Evolutionary conservation across 495 filamentous ascomycete genomes (phyloP), one percentile per base, ranked within the genome.

Genomic region (Penicillium turbatum): DNA sequence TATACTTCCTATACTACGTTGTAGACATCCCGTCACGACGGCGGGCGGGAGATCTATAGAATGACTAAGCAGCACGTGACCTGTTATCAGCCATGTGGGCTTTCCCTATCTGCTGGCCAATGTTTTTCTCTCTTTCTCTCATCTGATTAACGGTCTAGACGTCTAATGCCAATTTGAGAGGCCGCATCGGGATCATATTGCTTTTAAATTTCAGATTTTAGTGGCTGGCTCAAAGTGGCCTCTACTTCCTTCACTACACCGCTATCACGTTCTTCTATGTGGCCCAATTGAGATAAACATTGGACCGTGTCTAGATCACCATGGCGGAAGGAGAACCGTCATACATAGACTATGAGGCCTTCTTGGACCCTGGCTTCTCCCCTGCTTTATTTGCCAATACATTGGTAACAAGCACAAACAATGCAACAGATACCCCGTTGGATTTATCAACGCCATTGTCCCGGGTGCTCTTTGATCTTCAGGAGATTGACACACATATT

Each of bases 401-500:
- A 24, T 82, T 98, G 37, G 88, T 97, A 30, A 81, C 89, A 30
- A 79, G 82, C 40, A 97, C 93, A 50, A 97, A 96, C 76, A 93
- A 96, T 78, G 81, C 89, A 38, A 87, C 83, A 59, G 93, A 97
- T 70, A 87, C 86, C 4, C 86, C 90, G 29, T 78, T 97, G 63
- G 93, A 97, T 73, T 86, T 97, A 49, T 88, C 90, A 6, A 97
- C 93, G 31, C 93, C 93, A 3, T 81, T 97, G 32, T 96, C 92
- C 2, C 83, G 89, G 42, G 93, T 97, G 11, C 81, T 97, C 15
- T 99, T 99, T 70, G 93, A 99, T 71, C 82, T 95, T 13, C 93
- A 99, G 67, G 93, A 97, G 68, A 86, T 99, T 54, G 92, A 97
- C 71, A 95, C 90, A 1, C 90, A 96, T 64, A 96, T 97, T 56